Base-by-base conservation (phyloP, 2,329 filamentous ascomycete genomes). In the Eutypa lata region DNA sequence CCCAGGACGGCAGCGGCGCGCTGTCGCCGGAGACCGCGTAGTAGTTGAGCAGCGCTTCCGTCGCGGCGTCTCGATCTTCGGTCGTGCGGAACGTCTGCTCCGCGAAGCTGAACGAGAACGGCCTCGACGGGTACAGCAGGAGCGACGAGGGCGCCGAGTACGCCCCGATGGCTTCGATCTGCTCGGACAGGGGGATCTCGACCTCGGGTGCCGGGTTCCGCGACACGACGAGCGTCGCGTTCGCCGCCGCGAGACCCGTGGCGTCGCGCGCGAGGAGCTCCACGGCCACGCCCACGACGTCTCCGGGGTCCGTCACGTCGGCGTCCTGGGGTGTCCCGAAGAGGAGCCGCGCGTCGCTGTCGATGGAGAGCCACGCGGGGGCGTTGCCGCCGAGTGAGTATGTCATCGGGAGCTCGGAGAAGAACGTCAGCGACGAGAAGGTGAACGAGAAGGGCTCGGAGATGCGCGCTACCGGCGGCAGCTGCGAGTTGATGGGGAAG, bases 1-100 rank as follows among this genome's bases (percentile, higher is more conserved):
- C 75, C 91, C 91, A 96, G 1, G 90, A 86, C 19, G 91, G 91
- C 35, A 96, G 73, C 35, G 91, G 91, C n/a, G 88, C 89, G 63
- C 89, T 89, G 63, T 93, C 82, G 5, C 77, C 78, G 3, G 89
- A 88, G 3, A 88, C 84, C 8, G 90, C 89, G 65, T 94, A 93
- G 68, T 91, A 96, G 53, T 84, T 83, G 48, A 86, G 77, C 16
- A 71, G 73, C 10, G 74, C 47, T 42, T 31, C 8, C 33, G 14
- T 40, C 19, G 13, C n/a, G 45, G 42, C 52, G 7, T 51, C 31
- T 19, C 47, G 71, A 3, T 70, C 70, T 3, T 76, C 72, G 0
- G 73, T 71, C 42, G 79, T 71, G n/a, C 74, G 74, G 67, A 96
- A 96, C 0, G 87, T 90, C 18, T 82, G 71, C 5, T 64, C 59